These are phyloP conservation scores for Echites panduratus DNA, from an alignment of 257 asterid genomes.

Conservation along the genomic window DNA sequence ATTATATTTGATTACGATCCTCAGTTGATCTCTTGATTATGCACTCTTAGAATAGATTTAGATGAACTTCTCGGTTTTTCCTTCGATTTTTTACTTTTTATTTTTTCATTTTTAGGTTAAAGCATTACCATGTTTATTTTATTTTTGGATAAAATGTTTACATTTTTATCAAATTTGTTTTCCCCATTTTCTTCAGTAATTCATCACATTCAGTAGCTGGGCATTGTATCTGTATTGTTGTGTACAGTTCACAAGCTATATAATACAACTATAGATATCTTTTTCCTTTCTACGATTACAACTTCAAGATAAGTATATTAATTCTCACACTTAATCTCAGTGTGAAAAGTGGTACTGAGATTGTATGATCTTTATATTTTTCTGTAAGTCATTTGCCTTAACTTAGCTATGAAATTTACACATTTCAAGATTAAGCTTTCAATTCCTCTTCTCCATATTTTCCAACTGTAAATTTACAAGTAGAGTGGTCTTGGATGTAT, in stretches of 20 bases:
- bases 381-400: background rate
- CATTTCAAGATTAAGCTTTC: background rate
- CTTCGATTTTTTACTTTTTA: too few relatives aligned
- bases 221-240: too few relatives aligned
- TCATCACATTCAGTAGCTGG: too few relatives aligned
- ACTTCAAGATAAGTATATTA: too few relatives aligned
- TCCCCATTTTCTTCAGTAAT: too few relatives aligned
- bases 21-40: background rate
- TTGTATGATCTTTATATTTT: background rate
- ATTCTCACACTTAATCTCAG: background rate
- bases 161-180: too few relatives aligned
- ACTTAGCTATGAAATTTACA: background rate
- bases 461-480: background rate
- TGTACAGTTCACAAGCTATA: too few relatives aligned
- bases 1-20: background rate
- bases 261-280: too few relatives aligned
- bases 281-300: too few relatives aligned
- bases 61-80: too few relatives aligned
- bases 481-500: background rate
- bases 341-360: background rate
- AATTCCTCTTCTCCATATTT: background rate
- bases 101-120: background rate
- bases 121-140: too few relatives aligned
- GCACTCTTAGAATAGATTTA: background rate
- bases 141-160: too few relatives aligned